Evolutionary conservation across 345 rosid species (phyloP).

Genomic region (Odontarrhena argentea): DNA sequence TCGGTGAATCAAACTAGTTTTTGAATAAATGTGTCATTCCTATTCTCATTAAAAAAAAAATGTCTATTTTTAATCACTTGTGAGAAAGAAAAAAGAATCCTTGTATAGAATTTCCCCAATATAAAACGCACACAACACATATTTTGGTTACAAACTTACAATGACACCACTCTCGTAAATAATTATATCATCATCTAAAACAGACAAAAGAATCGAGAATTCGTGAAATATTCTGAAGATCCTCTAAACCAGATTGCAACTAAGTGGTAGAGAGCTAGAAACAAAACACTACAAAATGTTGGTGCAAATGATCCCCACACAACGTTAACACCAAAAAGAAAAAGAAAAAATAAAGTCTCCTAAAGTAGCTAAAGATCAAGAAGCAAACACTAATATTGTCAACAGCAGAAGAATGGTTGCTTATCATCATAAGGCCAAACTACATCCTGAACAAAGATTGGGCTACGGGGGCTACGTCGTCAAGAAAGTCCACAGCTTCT

Average conservation of each 20-base stretch:
- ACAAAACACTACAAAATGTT: constrained; percentile 20
- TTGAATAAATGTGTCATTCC: no score
- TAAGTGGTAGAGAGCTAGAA: constrained; percentile 28
- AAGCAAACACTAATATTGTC: constrained; percentile 36
- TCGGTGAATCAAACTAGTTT: no score
- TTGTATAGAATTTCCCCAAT: no score
- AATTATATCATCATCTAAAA: constrained; percentile 33
- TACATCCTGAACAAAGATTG: constrained; percentile 23
- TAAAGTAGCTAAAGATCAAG: constrained; percentile 34
- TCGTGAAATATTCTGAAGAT: background rate
- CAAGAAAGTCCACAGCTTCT: constrained; percentile 93
- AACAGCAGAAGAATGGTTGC: constrained; percentile 34
- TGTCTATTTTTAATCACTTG: no score
- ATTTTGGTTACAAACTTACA: constrained; percentile 1
- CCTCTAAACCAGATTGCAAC: constrained; percentile 29
- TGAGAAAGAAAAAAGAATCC: no score
- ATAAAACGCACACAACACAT: background rate
- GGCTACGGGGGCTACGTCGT: constrained; percentile 51
- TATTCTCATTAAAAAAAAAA: no score
- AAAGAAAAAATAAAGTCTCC: background rate
- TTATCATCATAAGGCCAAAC: constrained; percentile 24
- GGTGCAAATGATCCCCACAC: constrained; percentile 9
- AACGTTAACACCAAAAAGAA: constrained; percentile 19
- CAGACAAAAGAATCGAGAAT: constrained; percentile 41
- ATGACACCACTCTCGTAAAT: constrained; percentile 24